Base-by-base conservation (phyloP, 768 basidiomycete genomes). In the Boletellus emodensis region DNA sequence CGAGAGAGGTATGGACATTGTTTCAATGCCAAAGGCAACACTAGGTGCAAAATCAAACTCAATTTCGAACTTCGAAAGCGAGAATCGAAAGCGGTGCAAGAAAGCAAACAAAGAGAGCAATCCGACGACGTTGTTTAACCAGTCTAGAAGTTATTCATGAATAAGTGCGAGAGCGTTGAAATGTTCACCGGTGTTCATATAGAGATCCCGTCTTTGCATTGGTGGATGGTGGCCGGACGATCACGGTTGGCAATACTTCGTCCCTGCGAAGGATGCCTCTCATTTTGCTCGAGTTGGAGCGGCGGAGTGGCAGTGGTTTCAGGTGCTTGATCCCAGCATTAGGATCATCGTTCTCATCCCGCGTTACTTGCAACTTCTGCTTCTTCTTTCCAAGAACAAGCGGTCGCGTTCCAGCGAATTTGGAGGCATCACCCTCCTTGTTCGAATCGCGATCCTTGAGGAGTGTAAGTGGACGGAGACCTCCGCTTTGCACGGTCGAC, bases 281-380 rank as follows among this genome's bases (percentile, higher is more conserved):
- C 63, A 78, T 66, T 66, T 81, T 84, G 62, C 72, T 75, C 32
- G 85, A 85, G 54, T 86, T 83, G 33, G 79, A 82, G 55, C 83
- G 73, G 41, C 71, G 71, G 52, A 88, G 79, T 55, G 72, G 78
- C 58, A 86, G 67, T 53, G 81, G 76, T 73, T 78, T 84, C 68
- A 84, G 57, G 57, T 75, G 73, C 65, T 74, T 77, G 66, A 67
- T 74, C 56, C 64, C 68, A 54, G 65, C 68, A 56, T 60, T 52
- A 49, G 66, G 61, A 44, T 52, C 49, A 11, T 57, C 68, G 61
- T 72, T 68, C 54, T 75, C 70, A 53, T 77, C 60, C 10, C 38
- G 39, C 10, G 46, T 43, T 50, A 55, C 62, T 53, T 68, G 70
- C 49, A 61, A 55, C 55, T 75, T 75, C 47, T 53, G 57, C 55